Base-by-base conservation (phyloP, 768 basidiomycete genomes). In the Suillus luteus region DNA sequence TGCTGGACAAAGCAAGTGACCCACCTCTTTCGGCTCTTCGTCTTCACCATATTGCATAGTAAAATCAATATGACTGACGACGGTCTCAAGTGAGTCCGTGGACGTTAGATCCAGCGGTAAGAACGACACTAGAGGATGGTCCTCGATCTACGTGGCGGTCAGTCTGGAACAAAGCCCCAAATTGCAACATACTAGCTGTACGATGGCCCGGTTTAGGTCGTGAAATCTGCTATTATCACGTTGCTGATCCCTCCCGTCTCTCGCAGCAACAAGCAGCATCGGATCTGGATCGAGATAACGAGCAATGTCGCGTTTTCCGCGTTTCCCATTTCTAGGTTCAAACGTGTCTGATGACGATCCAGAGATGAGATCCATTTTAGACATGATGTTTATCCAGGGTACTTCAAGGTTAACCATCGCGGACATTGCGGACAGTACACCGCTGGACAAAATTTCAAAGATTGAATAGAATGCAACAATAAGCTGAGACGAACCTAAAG, bases 21-120 rank as follows among this genome's bases (percentile, higher is more conserved):
- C 63, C 71, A 91, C 92, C 86, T 93, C 93, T 81, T 91, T 95
- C 17, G 96, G 96, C 72, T 99, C 96, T 74, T 99, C 96, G 64
- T 96, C 94, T 79, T 99, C 96, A 40, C 96, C 96, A 71, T 97
- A 99, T 74, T 99, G 97, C 88, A 99, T 95, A 63, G 94, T 91
- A 70, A 94, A 96, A 79, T 99, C 97, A 61, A 99, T 92, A 74
- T 99, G 95, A 73, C 94, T 95, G 64, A 99, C 82, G 11, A 98
- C 88, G 2, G 86, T 89, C 71, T 93, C 92, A 60, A 99, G 82
- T 1, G 95, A 96, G 70, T 97, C 94, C 57, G 95, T 85, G 66
- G 87, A 86, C 17, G 94, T 88, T 40, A 99, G 86, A 77, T 99
- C 95, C 46, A 99, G 84, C 3, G 97, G 96, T 43, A 99, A 78